Evolutionary conservation across 495 filamentous ascomycete species (phyloP), one percentile per base, ranked within the genome.

Genomic region (Penicillium coprophilum): DNA sequence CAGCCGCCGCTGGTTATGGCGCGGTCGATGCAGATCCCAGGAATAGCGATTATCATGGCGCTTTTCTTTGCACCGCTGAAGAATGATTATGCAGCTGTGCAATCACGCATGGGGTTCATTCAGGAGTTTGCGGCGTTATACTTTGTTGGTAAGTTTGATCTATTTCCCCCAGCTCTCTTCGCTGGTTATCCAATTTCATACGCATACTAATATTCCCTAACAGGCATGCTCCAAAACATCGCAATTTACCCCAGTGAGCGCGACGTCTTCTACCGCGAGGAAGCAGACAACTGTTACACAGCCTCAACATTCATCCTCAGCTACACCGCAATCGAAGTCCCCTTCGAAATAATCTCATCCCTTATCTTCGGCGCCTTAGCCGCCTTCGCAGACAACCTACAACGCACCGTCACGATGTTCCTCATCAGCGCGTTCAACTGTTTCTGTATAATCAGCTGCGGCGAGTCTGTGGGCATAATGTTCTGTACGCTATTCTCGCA

Each of bases 181-280:
- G 32, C 32, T 36, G 32, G 32, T 2, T 2, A 13, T 38, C 34
- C 7, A 2, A 17, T 38, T 48, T 50, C 39, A 13, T 34, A 34
- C 12, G 6, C n/a, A 21, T 40, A 50, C 38, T 59, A 6, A 50
- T 73, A 79, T 19, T 5, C 12, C 12, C 6, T 24, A 57, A 75
- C 84, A 46, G 87, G 86, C 6, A 89, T 91, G 87, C 77, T 90
- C 6, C 86, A 91, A 62, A 90, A 90, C 60, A 82, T 90, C 17
- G 83, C 86, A 8, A 77, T 88, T 46, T 91, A 90, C 57, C 87
- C 88, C 0, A 70, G 68, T 21, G 87, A 90, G 61, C 79, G 83
- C 10, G 84, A 86, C 45, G 84, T 87, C 15, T 89, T 89, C 63
- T 88, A 89, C 61, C 80, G 82, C 57, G 87, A 90, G 66, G 77